These are phyloP conservation scores for Ganoderma sp. DNA, from an alignment of 1,284 basidiomycete genomes.

Conservation along the genomic window DNA sequence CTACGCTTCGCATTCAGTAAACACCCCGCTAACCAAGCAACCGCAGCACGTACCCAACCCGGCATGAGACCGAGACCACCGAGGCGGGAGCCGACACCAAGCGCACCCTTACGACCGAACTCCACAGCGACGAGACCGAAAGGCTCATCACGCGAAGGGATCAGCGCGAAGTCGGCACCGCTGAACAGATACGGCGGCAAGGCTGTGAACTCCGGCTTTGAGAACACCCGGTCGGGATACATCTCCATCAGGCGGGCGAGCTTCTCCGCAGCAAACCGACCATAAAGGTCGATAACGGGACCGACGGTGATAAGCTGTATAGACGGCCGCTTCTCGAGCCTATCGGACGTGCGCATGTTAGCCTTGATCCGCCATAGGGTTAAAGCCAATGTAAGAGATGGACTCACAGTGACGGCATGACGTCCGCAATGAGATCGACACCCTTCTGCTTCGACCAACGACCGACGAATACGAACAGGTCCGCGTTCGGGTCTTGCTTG, in stretches of 20 bases:
- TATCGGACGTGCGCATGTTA: slow-evolving; percentile 40
- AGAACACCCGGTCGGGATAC: slow-evolving; percentile 90
- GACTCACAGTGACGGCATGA: slow-evolving; percentile 84
- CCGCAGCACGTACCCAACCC: slow-evolving; percentile 77
- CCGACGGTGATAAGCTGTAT: slow-evolving; percentile 90
- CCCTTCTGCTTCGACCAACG: slow-evolving; percentile 98
- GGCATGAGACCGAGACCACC: slow-evolving; percentile 96
- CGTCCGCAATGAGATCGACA: slow-evolving; percentile 92
- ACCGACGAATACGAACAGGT: slow-evolving; percentile 93
- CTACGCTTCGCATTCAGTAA: slow-evolving; percentile 46
- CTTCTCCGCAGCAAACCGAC: slow-evolving; percentile 93
- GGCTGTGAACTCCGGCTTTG: slow-evolving; percentile 93
- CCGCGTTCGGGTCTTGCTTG: slow-evolving; percentile 86
- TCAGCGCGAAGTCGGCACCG: slow-evolving; percentile 92
- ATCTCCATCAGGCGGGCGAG: slow-evolving; percentile 91
- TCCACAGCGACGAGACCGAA: slow-evolving; percentile 95
- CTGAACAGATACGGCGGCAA: slow-evolving; percentile 93
- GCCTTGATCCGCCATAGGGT: slow-evolving; percentile 1
- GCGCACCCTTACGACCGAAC: slow-evolving; percentile 92
- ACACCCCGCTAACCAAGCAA: background rate
- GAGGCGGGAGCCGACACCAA: slow-evolving; percentile 90
- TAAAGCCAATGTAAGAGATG: slow-evolving; percentile 14
- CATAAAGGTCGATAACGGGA: slow-evolving; percentile 93
- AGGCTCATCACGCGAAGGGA: slow-evolving; percentile 93
- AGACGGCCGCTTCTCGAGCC: slow-evolving; percentile 82